phyloP scores from a whole-genome alignment of 805 yeast species.

The Metschnikowia baotianmanensis region DNA sequence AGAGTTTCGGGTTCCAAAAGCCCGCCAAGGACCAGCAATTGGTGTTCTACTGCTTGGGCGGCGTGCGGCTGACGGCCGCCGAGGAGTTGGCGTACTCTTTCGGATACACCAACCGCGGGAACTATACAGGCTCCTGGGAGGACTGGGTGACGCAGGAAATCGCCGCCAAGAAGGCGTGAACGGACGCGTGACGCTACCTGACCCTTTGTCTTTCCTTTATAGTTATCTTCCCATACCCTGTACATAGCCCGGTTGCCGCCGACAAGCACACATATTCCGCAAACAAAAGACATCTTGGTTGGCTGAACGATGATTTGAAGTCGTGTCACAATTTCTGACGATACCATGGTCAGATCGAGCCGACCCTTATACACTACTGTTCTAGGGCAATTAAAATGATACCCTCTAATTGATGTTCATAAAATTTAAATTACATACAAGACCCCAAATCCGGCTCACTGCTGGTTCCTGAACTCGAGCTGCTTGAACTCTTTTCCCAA shows the following conservation, averaged over 20 bases:
- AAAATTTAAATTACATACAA: too few species aligned
- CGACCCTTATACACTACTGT: neutral
- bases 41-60: constrained; percentile 89
- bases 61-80: constrained; percentile 86
- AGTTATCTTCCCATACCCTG: constrained; percentile 1
- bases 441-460: too few species aligned
- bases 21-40: constrained; percentile 70
- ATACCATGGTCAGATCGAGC: neutral
- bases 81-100: constrained; percentile 88
- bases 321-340: too few species aligned
- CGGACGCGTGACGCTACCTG: neutral
- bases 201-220: neutral
- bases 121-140: constrained; percentile 81
- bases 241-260: neutral
- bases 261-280: too few species aligned
- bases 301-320: too few species aligned
- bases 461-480: constrained; percentile 33
- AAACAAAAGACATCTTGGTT: too few species aligned
- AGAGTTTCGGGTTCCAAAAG: constrained; percentile 76
- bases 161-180: constrained; percentile 13
- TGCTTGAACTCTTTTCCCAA: constrained; percentile 74
- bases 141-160: constrained; percentile 66
- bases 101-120: constrained; percentile 82
- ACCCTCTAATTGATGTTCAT: too few species aligned
- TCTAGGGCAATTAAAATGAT: neutral